A percentile compares a stretch with the other conserved stretches of the same genome.
phyloP scores from a whole-genome alignment of 2,329 filamentous ascomycete genomes.

The Coniochaeta sp. region DNA sequence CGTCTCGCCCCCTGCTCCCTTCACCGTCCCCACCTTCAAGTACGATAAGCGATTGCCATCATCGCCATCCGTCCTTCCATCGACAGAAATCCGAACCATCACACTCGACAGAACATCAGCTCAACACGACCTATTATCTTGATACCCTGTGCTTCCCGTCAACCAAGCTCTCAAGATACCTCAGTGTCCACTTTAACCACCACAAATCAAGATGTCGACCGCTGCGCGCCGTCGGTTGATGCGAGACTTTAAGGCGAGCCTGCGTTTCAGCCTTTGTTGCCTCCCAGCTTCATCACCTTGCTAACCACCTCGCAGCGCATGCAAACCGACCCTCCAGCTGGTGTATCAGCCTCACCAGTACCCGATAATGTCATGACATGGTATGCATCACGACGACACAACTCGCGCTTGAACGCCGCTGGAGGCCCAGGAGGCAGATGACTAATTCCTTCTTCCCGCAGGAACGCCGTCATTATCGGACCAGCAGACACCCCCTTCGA shows the following conservation, averaged over 20 bases:
- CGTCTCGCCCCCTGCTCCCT: not conserved
- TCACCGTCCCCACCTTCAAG: not conserved
- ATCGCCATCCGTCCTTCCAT: not conserved
- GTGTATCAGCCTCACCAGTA: slow-evolving; percentile 91
- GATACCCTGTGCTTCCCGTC: not conserved
- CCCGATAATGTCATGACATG: slow-evolving; percentile 97
- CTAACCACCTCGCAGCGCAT: slow-evolving; percentile 61
- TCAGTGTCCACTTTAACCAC: not conserved
- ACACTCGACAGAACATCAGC: not conserved
- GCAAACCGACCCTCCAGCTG: slow-evolving; percentile 96
- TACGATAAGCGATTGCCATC: slow-evolving; percentile 1
- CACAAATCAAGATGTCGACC: slow-evolving; percentile 58
- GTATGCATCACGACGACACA: slow-evolving; percentile 39
- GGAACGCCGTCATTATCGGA: slow-evolving; percentile 98
- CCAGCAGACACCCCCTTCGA: slow-evolving; percentile 96
- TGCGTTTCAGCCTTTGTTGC: slow-evolving; percentile 1
- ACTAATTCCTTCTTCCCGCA: slow-evolving; percentile 26
- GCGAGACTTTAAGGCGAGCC: slow-evolving; percentile 91
- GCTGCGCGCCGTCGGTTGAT: slow-evolving; percentile 92
- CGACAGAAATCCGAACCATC: not conserved
- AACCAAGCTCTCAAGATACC: not conserved
- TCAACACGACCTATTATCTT: not conserved
- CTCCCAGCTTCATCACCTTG: slow-evolving; percentile 3
- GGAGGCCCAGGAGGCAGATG: not conserved
- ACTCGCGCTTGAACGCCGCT: not conserved